Base-by-base conservation (phyloP, 2,329 filamentous ascomycete genomes). In the Neonectria coccinea region DNA sequence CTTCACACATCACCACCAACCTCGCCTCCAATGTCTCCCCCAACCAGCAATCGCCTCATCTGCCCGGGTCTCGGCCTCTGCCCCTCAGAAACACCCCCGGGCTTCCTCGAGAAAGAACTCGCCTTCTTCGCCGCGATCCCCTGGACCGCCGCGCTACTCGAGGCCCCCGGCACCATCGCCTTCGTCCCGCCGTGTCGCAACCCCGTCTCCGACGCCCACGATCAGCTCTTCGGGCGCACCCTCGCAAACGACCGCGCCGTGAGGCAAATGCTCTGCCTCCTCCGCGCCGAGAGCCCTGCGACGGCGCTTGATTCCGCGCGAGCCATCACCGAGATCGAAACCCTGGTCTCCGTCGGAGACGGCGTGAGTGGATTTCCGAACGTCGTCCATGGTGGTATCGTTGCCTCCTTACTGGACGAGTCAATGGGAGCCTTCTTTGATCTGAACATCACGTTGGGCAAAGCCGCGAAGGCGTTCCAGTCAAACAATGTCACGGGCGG, bases 351-450 rank as follows among this genome's bases (percentile, higher is more conserved):
- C 1, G 69, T 81, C 8, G 77, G 77, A 1, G 67, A 73, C 2
- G 79, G 78, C 2, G 67, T 81, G 5, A 75, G 72, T 7, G 78
- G 80, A 2, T 78, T 75, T 36, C 68, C 74, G 1, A 69, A 69
- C 8, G 62, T 80, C 10, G 64, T 79, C 2, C 79, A 81, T 58
- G 80, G 80, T 7, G 80, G 80, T 11, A 66, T 80, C 50, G 70
- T 73, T 9, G 75, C 75, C 39, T 69, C 79, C 5, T 65, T 81
- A 57, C 63, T 79, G 25, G 80, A 82, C 52, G 80, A 81, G 72
- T 67, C 75, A 5, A 76, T 79, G 67, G 78, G 79, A 4, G 69
- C 71, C 2, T 62, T 82, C 18, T 74, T 77, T 22, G 79, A 81
- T 54, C 67, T 80, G 7, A 82, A 82, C 29, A 59, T 67, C 20